Evolutionary conservation across 345 rosid genomes (phyloP), one percentile per base, ranked within the genome.

Genomic region (Psidium friedrichsthalianum): DNA sequence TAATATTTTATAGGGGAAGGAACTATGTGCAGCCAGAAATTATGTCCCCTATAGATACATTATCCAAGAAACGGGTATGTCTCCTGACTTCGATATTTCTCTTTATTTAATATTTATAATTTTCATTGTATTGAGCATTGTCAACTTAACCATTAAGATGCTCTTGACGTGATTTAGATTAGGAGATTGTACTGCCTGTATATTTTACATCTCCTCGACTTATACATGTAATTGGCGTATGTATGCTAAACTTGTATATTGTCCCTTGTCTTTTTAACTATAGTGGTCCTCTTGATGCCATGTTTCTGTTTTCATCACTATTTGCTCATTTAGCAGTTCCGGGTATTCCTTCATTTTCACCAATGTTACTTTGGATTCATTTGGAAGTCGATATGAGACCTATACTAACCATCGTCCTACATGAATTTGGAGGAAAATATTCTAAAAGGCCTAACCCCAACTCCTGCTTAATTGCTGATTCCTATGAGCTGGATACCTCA

Each of bases 41-140:
- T 56, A 97, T 96, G 99, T 92, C 97, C 82, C 98, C 99, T 1
- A 88, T 95, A 40, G 97, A 95, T 90, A 94, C 99, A 59, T 85
- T 96, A 85, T 95, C 99, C 47, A 96, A 94, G 94, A 95, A 95
- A 89, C 91, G 84, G 93, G 98, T 94, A 80, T 14, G 88, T 85
- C 24, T 21, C 82, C 82, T 44, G 44, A 69, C 47, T 69, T 69
- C 8, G 47, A 69, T 69, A 69, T 69, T 69, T 69, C 78, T 69
- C 24, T 64, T 32, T 24, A 1, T 36, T 29, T 20, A 36, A 32
- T 36, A 69, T 18, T 47, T 69, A 36, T 32, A 36, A 13, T 36
- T 64, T 69, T 44, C 47, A 69, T 6, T 21, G 80, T 36, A 69
- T 69, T 36, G 40, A 69, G 47, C 80, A 69, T 32, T 69, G 47